A percentile compares a stretch with the other conserved stretches of the same genome.
Conservation (phyloP, 2,329 filamentous ascomycete species). For the Dactylonectria estremocensis region DNA sequence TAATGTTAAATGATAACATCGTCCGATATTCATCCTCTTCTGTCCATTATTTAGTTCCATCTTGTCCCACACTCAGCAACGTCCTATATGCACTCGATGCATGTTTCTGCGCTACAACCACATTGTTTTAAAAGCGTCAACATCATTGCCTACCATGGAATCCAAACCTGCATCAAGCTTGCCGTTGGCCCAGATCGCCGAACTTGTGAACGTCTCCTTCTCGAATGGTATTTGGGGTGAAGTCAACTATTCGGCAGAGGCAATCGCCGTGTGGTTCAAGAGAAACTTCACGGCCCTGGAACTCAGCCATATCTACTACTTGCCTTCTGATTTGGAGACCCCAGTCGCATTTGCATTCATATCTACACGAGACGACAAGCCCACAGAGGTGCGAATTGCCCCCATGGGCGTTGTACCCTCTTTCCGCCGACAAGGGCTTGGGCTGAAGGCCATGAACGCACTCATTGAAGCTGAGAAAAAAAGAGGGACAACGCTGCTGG, state of each 20-base stretch:
- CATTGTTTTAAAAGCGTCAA: too few species aligned
- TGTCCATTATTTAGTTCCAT: too few species aligned
- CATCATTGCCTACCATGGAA: constrained; percentile 11
- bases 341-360: constrained; percentile 36
- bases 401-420: constrained; percentile 39
- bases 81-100: too few species aligned
- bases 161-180: constrained; percentile 17
- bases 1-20: too few species aligned
- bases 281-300: constrained; percentile 1
- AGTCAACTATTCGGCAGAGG: constrained; percentile 22
- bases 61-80: too few species aligned
- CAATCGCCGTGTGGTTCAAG: neutral
- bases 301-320: neutral
- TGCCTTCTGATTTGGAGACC: neutral
- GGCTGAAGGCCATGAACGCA: neutral
- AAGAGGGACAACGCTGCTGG: constrained; percentile 18
- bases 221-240: constrained; percentile 31
- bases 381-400: constrained; percentile 33
- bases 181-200: constrained; percentile 16
- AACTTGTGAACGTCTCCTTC: constrained; percentile 35
- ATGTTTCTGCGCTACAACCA: too few species aligned
- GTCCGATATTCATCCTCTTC: too few species aligned
- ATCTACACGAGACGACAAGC: constrained; percentile 36
- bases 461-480: constrained; percentile 6
- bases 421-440: constrained; percentile 34